Evolutionary conservation across 2,329 filamentous ascomycete genomes (phyloP).

Genomic region (Paraconiothyrium brasiliense): DNA sequence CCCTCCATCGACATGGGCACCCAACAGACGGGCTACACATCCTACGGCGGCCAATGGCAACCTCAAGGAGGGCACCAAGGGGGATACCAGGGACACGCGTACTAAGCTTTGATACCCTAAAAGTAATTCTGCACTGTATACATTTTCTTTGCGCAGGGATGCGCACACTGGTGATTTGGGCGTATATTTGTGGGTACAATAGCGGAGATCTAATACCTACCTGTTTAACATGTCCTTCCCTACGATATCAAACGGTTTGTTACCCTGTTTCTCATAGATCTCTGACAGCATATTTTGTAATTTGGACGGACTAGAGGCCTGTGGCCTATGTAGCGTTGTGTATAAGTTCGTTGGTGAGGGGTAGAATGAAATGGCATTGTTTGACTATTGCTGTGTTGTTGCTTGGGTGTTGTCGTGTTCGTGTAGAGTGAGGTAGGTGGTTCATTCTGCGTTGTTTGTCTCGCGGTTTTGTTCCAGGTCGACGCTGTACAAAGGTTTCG

Average conservation of each 20-base stretch:
- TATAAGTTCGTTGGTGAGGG: conserved; percentile 25
- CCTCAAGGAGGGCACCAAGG: conserved; percentile 24
- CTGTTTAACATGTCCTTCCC: conserved; percentile 15
- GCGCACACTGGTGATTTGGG: background rate
- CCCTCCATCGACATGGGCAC: conserved; percentile 40
- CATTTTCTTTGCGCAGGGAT: conserved; percentile 18
- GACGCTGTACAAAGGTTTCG: no score
- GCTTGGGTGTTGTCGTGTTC: background rate
- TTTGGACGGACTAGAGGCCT: conserved; percentile 24
- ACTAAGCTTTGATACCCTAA: conserved; percentile 31
- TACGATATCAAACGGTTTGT: conserved; percentile 29
- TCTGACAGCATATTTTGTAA: conserved; percentile 29
- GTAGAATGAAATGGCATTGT: conserved; percentile 20
- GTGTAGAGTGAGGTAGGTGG: background rate
- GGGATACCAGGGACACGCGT: conserved; percentile 35
- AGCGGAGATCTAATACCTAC: conserved; percentile 7
- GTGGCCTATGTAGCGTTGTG: conserved; percentile 16
- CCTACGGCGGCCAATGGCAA: conserved; percentile 37
- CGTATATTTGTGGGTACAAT: background rate
- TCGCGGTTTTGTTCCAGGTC: no score
- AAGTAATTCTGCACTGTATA: conserved; percentile 29
- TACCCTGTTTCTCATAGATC: conserved; percentile 24
- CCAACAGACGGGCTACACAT: conserved; percentile 32
- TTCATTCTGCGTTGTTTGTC: background rate
- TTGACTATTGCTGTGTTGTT: background rate